Evolutionary conservation across 495 filamentous ascomycete genomes (phyloP), one percentile per base, ranked within the genome.

Genomic region (Talaromyces stipitatus): DNA sequence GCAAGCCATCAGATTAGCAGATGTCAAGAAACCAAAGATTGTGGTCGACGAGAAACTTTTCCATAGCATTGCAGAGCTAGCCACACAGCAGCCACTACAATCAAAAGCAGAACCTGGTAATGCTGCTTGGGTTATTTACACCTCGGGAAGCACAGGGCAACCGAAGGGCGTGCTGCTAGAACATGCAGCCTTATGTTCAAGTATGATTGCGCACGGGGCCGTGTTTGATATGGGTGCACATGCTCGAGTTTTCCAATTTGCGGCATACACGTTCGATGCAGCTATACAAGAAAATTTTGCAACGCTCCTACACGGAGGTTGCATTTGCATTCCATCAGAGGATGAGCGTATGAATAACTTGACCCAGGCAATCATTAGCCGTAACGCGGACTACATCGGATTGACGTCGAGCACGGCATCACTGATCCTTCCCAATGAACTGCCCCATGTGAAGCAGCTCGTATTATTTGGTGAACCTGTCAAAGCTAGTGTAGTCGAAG

Each of bases 81-180:
- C 26, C 52, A 57, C 41, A 28, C 32, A 2, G 12, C 50, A 58
- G 16, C 54, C 2, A 20, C 32, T 2, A 51, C 51, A 8, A 16
- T 60, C 8, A 50, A 33, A 4, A 16, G 2, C 22, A 27, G 1
- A 24, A 11, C 22, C 55, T 20, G n/a, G 29, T 30, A 20, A 45
- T 52, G 48, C 38, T 29, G 53, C 55, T 22, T 66, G 46, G 38
- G 52, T 65, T 12, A 67, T 73, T n/a, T 75, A 66, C 38, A 75
- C 72, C 3, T 72, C 69, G 26, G 72, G 72, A 5, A 69, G 63
- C 1, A 74, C 71, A 2, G 70, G 70, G 8, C 67, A 61, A 29
- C 71, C 71, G 8, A 74, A 74, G 58, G 76, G 72, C 1, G 72
- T 77, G n/a, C 63, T 78, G 4, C 59, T 78, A n/a, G 58, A 64